Percentiles rank a stretch among this genome's conserved stretches.
These are phyloP conservation scores for Rehmannia glutinosa DNA, from an alignment of 257 asterid genomes.

Conservation along the genomic window DNA sequence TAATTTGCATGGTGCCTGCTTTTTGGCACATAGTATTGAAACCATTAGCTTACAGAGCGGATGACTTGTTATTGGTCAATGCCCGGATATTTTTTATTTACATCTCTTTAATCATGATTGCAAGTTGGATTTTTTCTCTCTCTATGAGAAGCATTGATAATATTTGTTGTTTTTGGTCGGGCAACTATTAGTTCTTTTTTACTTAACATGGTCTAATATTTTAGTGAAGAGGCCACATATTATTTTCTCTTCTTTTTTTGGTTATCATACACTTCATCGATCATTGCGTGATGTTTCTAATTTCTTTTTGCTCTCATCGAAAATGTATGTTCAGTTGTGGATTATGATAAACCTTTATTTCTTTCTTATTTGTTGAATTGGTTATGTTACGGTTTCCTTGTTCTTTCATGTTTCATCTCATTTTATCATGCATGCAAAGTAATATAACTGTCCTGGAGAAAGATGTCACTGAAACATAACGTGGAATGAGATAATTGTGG, in stretches of 20 bases:
- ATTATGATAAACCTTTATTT: neutral
- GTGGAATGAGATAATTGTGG: neutral
- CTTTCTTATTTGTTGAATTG: neutral
- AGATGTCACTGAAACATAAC: neutral
- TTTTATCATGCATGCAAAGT: constrained; percentile 1
- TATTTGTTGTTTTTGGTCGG: neutral
- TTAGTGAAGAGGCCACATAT: neutral
- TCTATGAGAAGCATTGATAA: neutral
- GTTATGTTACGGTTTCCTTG: neutral
- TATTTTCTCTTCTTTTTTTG: neutral
- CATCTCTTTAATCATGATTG: neutral
- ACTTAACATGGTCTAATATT: neutral
- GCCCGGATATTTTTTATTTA: neutral
- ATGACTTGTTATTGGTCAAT: neutral
- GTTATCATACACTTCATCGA: neutral
- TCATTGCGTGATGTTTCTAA: neutral
- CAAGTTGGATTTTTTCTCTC: neutral
- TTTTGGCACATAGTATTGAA: constrained; percentile 7
- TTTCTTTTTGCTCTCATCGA: neutral
- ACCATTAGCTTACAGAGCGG: constrained; percentile 12
- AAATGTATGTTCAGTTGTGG: neutral
- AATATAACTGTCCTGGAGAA: neutral
- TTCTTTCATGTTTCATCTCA: neutral
- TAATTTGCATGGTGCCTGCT: neutral
- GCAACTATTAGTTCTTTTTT: neutral